These are phyloP conservation scores for Aureoboletus auriporus DNA, from an alignment of 768 basidiomycete species.

Conservation along the genomic window DNA sequence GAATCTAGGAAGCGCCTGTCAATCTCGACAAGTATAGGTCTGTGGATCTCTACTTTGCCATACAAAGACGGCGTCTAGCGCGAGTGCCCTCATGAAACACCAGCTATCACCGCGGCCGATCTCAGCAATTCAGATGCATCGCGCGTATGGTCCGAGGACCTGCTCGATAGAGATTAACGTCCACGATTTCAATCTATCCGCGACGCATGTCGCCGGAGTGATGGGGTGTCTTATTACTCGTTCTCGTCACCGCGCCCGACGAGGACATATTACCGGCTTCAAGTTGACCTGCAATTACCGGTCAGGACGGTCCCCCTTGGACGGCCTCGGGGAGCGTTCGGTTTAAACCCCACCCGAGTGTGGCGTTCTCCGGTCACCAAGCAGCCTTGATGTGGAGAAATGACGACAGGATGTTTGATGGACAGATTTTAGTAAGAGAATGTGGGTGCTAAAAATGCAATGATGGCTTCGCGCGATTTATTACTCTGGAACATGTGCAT, in stretches of 20 bases:
- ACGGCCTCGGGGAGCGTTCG: no score
- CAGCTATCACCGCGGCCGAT: slow-evolving; percentile 26
- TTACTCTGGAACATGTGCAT: slow-evolving; percentile 13
- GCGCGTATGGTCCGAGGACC: slow-evolving; percentile 20
- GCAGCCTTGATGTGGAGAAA: no score
- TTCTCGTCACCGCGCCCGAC: slow-evolving; percentile 6
- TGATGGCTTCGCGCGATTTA: slow-evolving; percentile 24
- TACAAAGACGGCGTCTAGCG: slow-evolving; percentile 14
- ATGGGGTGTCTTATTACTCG: no score
- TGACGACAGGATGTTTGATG: not conserved
- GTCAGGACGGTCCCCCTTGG: slow-evolving; percentile 3
- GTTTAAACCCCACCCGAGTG: not conserved
- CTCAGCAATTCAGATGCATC: not conserved
- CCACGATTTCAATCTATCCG: slow-evolving; percentile 2
- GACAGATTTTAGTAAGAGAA: slow-evolving; percentile 17
- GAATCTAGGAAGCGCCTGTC: slow-evolving; percentile 20
- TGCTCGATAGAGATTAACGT: slow-evolving; percentile 20
- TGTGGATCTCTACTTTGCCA: slow-evolving; percentile 18
- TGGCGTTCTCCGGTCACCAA: slow-evolving; percentile 19
- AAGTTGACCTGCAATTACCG: slow-evolving; percentile 2
- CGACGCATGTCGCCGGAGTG: not conserved
- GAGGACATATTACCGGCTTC: slow-evolving; percentile 14
- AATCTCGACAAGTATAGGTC: slow-evolving; percentile 18
- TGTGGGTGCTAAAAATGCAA: slow-evolving; percentile 6
- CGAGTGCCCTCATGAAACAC: not conserved